Evolutionary conservation across 345 rosid genomes (phyloP).

Genomic region (Arabidopsis thaliana): TAIR10.1 NC_003076.8:4111001-4111500

Average conservation of each 20-base stretch:
- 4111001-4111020: background rate
- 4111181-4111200: slow-evolving; percentile 61
- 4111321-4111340: slow-evolving; percentile 99
- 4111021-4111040: background rate
- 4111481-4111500: slow-evolving; percentile 99
- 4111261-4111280: slow-evolving; percentile 81
- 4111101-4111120: slow-evolving; percentile 92
- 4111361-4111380: slow-evolving; percentile 97
- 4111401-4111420: slow-evolving; percentile 99
- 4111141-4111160: background rate
- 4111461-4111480: slow-evolving; percentile 99
- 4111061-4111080: slow-evolving; percentile 97
- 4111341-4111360: slow-evolving; percentile 99
- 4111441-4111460: slow-evolving; percentile 97
- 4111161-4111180: background rate
- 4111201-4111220: slow-evolving; percentile 55
- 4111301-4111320: slow-evolving; percentile 89
- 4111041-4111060: slow-evolving; percentile 24
- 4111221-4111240: slow-evolving; percentile 86
- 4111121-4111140: background rate
- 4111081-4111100: slow-evolving; percentile 91
- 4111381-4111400: slow-evolving; percentile 96
- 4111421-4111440: slow-evolving; percentile 99
- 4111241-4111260: slow-evolving; percentile 95
- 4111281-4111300: slow-evolving; percentile 91